These are phyloP conservation scores for Amylocystis lapponica DNA, from an alignment of 768 basidiomycete genomes.

Conservation along the genomic window DNA sequence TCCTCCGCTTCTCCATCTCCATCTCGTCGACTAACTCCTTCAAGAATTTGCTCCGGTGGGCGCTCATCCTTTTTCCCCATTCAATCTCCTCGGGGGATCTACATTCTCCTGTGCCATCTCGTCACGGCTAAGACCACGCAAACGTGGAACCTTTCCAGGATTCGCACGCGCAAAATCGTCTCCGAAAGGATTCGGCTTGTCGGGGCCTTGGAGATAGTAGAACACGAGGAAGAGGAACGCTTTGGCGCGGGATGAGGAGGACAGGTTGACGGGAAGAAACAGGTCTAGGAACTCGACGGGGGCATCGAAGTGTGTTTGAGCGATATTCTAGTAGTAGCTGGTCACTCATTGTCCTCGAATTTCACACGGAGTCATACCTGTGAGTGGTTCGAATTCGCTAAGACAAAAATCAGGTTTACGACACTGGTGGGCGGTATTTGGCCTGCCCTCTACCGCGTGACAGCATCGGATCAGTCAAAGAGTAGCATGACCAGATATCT, in stretches of 20 bases:
- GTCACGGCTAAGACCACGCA: constrained; percentile 48
- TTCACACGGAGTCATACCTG: constrained; percentile 48
- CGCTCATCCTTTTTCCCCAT: constrained; percentile 74
- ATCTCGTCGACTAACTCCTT: constrained; percentile 54
- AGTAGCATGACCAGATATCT: constrained; percentile 4
- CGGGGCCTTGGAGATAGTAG: constrained; percentile 69
- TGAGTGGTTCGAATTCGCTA: constrained; percentile 65
- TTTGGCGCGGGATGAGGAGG: constrained; percentile 66
- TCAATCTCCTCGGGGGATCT: constrained; percentile 74
- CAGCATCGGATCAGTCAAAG: constrained; percentile 3
- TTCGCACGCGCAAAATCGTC: constrained; percentile 55
- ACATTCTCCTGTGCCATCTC: constrained; percentile 66
- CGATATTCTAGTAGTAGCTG: constrained; percentile 30
- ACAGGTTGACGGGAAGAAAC: constrained; percentile 71
- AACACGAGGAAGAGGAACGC: constrained; percentile 84
- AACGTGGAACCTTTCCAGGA: constrained; percentile 57
- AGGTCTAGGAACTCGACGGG: constrained; percentile 76
- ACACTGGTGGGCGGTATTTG: constrained; percentile 77
- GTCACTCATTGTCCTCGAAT: constrained; percentile 1
- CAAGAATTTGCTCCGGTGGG: constrained; percentile 63
- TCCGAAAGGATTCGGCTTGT: constrained; percentile 66
- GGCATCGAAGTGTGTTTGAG: constrained; percentile 65
- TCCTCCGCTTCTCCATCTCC: constrained; percentile 32
- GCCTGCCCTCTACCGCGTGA: constrained; percentile 44
- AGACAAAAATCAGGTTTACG: constrained; percentile 80